Conservation (phyloP, 2,329 filamentous ascomycete genomes). For the Geosmithia morbida region DNA sequence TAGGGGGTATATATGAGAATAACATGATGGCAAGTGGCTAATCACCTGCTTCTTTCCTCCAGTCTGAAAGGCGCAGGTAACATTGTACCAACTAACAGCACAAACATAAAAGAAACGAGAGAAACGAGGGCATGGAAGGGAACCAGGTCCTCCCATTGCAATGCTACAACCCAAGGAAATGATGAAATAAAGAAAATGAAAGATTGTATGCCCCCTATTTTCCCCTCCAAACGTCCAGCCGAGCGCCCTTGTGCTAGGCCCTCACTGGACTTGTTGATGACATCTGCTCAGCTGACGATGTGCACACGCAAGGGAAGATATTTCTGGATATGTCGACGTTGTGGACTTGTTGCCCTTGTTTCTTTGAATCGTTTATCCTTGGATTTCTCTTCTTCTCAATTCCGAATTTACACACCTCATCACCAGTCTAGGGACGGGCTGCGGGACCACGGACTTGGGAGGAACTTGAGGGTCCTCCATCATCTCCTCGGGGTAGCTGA, state of each 20-base stretch:
- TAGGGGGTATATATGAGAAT: not conserved
- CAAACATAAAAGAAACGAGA: not conserved
- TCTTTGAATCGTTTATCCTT: not conserved
- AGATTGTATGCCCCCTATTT: not conserved
- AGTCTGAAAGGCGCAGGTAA: not conserved
- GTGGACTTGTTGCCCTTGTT: not conserved
- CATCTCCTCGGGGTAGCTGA: constrained; percentile 32
- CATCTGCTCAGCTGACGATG: not conserved
- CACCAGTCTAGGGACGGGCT: not conserved
- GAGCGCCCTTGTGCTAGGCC: not conserved
- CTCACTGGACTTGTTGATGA: not conserved
- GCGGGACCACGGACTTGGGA: not conserved
- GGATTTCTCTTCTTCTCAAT: not conserved
- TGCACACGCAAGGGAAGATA: not conserved
- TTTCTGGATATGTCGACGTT: not conserved
- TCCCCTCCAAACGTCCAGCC: not conserved
- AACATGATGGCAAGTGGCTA: not conserved
- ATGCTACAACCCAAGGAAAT: not conserved
- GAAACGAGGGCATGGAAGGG: not conserved
- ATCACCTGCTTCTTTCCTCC: not conserved
- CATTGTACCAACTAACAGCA: not conserved
- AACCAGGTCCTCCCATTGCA: not conserved
- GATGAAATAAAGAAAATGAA: not conserved
- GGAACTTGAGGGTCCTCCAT: constrained; percentile 8
- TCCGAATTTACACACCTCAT: not conserved